Evolutionary conservation across 2,329 filamentous ascomycete genomes (phyloP).

Genomic region (Arthroderma uncinatum): DNA sequence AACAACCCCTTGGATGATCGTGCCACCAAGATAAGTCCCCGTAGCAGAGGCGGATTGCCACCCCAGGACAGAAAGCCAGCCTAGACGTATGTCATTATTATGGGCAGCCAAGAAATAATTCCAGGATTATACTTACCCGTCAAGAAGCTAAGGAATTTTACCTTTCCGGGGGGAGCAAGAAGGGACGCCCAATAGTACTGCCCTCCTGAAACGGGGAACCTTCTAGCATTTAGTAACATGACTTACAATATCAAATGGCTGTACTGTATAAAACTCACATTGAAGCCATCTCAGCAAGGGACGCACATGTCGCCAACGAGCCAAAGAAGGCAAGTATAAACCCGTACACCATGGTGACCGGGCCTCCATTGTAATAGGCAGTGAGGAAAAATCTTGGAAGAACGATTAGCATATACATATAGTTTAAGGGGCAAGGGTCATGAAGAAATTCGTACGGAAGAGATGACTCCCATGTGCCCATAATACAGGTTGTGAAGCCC

Average conservation of each 20-base stretch:
- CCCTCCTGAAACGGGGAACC: slow-evolving; percentile 33
- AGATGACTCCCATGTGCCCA: slow-evolving; percentile 4
- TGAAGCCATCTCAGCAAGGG: slow-evolving; percentile 35
- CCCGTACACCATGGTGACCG: slow-evolving; percentile 30
- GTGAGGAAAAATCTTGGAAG: slow-evolving; percentile 19
- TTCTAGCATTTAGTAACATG: slow-evolving; percentile 8
- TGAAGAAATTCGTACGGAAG: not conserved
- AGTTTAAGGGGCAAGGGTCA: not conserved
- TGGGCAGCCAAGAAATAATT: slow-evolving; percentile 13
- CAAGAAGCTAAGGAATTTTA: slow-evolving; percentile 37
- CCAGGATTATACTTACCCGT: slow-evolving; percentile 14
- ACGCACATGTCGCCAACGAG: slow-evolving; percentile 27
- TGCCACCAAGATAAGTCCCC: slow-evolving; percentile 21
- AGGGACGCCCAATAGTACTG: slow-evolving; percentile 35
- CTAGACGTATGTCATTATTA: slow-evolving; percentile 23
- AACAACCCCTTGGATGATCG: slow-evolving; percentile 25
- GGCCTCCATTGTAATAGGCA: slow-evolving; percentile 29
- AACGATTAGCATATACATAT: not conserved
- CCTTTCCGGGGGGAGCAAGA: slow-evolving; percentile 32
- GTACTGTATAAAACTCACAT: slow-evolving; percentile 24
- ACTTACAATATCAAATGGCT: not conserved
- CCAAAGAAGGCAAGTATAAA: slow-evolving; percentile 26
- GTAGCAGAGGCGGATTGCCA: slow-evolving; percentile 22
- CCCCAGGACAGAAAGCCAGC: slow-evolving; percentile 23
- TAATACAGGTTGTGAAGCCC: slow-evolving; percentile 5